These are phyloP conservation scores for Phytophthora megakarya DNA, from an alignment of 352 stramenopile species.

Conservation along the genomic window DNA sequence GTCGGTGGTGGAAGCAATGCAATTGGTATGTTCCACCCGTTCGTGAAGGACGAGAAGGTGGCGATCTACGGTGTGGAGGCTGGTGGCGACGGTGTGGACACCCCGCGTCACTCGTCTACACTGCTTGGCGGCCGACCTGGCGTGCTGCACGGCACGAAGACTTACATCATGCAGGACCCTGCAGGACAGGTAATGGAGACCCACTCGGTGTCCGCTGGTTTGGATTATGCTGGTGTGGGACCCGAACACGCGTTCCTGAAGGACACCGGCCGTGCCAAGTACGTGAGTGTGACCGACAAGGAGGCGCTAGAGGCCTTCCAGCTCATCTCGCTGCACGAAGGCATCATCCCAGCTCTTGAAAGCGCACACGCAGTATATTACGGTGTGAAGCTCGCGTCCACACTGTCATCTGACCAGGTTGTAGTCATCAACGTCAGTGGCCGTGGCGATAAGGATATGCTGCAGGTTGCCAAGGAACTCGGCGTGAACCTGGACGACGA, in stretches of 20 bases:
- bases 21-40: slow-evolving; percentile 99
- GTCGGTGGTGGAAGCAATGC: slow-evolving; percentile 98
- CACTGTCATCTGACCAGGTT: slow-evolving; percentile 87
- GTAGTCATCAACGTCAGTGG: slow-evolving; percentile 98
- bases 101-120: slow-evolving; percentile 93
- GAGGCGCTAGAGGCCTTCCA: slow-evolving; percentile 97
- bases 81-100: slow-evolving; percentile 93
- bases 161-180: slow-evolving; percentile 97
- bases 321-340: slow-evolving; percentile 94
- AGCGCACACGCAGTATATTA: slow-evolving; percentile 96
- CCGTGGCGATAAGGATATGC: slow-evolving; percentile 99
- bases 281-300: slow-evolving; percentile 96
- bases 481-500: slow-evolving; percentile 92
- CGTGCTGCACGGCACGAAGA: slow-evolving; percentile 97
- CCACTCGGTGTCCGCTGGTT: slow-evolving; percentile 95
- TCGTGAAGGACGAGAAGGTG: slow-evolving; percentile 94
- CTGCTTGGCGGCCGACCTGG: slow-evolving; percentile 93
- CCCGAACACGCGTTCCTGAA: slow-evolving; percentile 98
- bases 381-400: slow-evolving; percentile 92
- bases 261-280: slow-evolving; percentile 94
- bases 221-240: slow-evolving; percentile 98
- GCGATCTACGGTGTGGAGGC: slow-evolving; percentile 97
- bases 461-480: slow-evolving; percentile 96
- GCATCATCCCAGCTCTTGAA: slow-evolving; percentile 98
- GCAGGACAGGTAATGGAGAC: slow-evolving; percentile 96